Conservation (phyloP, 2,329 filamentous ascomycete species). For the Raffaelea ambrosiae region DNA sequence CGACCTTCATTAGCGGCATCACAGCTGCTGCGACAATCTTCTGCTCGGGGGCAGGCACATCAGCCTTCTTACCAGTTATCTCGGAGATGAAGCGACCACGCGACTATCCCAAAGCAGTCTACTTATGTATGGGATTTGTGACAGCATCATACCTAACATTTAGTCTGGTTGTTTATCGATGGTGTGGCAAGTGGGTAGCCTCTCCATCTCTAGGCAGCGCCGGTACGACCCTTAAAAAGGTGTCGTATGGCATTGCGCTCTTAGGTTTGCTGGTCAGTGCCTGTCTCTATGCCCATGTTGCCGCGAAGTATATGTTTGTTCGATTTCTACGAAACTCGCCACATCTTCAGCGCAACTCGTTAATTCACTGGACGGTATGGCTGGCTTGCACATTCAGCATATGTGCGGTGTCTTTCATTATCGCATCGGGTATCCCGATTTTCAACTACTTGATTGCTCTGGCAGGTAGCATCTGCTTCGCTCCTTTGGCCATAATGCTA, state of each 20-base stretch:
- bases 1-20: slow-evolving; percentile 43
- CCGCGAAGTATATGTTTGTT: slow-evolving; percentile 23
- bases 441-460: slow-evolving; percentile 15
- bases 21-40: slow-evolving; percentile 50
- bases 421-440: slow-evolving; percentile 14
- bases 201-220: slow-evolving; percentile 45
- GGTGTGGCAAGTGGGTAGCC: slow-evolving; percentile 54
- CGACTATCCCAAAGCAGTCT: slow-evolving; percentile 50
- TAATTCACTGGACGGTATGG: slow-evolving; percentile 23
- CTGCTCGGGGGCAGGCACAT: slow-evolving; percentile 32
- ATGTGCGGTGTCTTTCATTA: slow-evolving; percentile 9
- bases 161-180: slow-evolving; percentile 44
- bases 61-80: slow-evolving; percentile 44
- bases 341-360: slow-evolving; percentile 22
- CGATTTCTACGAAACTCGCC: slow-evolving; percentile 20
- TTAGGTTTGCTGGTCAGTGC: slow-evolving; percentile 40
- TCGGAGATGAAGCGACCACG: slow-evolving; percentile 53
- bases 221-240: slow-evolving; percentile 49
- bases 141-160: slow-evolving; percentile 43
- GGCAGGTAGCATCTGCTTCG: too few species aligned
- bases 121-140: slow-evolving; percentile 38
- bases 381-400: slow-evolving; percentile 5
- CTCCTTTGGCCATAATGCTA: too few species aligned
- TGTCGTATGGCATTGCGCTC: slow-evolving; percentile 51
- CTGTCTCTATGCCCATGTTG: slow-evolving; percentile 20